Percentiles rank a stretch among this genome's conserved stretches.
Evolutionary conservation across 768 basidiomycete species (phyloP).

Genomic region (Vararia minispora): DNA sequence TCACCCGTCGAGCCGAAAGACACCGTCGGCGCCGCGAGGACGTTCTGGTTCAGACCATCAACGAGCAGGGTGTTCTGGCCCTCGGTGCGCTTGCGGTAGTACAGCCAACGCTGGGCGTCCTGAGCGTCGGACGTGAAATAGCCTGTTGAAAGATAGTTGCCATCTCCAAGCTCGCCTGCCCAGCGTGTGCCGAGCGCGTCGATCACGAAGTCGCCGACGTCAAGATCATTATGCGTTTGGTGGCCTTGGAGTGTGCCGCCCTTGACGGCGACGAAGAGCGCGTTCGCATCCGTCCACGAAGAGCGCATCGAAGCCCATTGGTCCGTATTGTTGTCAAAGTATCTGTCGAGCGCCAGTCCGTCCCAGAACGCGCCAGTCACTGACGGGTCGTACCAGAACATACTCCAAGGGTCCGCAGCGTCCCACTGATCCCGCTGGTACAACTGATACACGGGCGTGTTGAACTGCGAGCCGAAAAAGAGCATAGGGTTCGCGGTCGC

Average conservation of each 20-base stretch:
- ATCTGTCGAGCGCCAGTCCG: slow-evolving; percentile 65
- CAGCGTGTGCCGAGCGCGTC: slow-evolving; percentile 89
- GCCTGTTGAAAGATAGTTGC: slow-evolving; percentile 58
- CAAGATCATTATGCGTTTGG: slow-evolving; percentile 92
- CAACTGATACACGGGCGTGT: slow-evolving; percentile 63
- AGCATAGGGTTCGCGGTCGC: slow-evolving; percentile 84
- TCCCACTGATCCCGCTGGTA: slow-evolving; percentile 80
- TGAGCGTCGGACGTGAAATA: slow-evolving; percentile 76
- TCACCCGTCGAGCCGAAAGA: slow-evolving; percentile 39
- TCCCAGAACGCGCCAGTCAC: slow-evolving; percentile 88
- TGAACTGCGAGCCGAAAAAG: slow-evolving; percentile 59
- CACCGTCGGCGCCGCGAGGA: slow-evolving; percentile 48
- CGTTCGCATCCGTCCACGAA: slow-evolving; percentile 80
- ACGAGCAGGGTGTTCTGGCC: slow-evolving; percentile 91
- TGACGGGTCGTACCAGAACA: slow-evolving; percentile 87
- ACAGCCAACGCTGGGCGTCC: slow-evolving; percentile 64
- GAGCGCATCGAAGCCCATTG: slow-evolving; percentile 89
- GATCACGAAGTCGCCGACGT: slow-evolving; percentile 87
- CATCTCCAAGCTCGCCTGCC: slow-evolving; percentile 89
- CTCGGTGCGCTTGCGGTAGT: slow-evolving; percentile 92
- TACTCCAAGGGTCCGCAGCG: slow-evolving; percentile 36
- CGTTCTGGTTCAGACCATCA: slow-evolving; percentile 66
- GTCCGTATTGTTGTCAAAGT: slow-evolving; percentile 61
- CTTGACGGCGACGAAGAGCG: slow-evolving; percentile 79
- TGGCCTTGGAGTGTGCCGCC: slow-evolving; percentile 69